A percentile compares a stretch with the other conserved stretches of the same genome.
Conservation (phyloP, 106 monocot genomes). For the Dendrobium nobile region DNA sequence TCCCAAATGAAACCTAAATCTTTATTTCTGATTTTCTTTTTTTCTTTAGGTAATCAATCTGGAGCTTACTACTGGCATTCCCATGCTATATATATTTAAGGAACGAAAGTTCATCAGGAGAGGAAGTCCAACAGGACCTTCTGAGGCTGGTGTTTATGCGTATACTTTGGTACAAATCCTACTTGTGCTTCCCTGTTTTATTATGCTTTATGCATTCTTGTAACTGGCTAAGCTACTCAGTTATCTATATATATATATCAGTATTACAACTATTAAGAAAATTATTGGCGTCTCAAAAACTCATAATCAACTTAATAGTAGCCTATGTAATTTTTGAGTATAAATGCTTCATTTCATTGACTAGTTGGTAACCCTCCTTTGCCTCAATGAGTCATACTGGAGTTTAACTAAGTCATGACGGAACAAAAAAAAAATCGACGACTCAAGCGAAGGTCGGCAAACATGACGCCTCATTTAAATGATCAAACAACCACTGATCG, state of each 20-base stretch:
- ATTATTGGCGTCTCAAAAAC: background rate
- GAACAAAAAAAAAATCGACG: no score
- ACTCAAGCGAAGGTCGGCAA: no score
- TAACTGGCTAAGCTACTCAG: background rate
- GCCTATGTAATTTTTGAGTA: no score
- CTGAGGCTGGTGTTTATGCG: conserved; percentile 88
- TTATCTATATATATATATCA: background rate
- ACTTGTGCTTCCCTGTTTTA: background rate
- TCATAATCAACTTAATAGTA: no score
- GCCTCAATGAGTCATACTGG: no score
- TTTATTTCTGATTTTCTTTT: background rate
- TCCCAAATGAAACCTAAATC: no score
- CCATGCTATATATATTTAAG: conserved; percentile 95
- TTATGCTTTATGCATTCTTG: background rate
- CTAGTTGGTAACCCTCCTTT: no score
- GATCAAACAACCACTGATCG: no score
- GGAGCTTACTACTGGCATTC: conserved; percentile 90
- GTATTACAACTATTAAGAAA: background rate
- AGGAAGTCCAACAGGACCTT: conserved; percentile 81
- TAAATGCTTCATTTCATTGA: no score
- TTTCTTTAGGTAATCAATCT: conserved; percentile 73
- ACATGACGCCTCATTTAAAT: no score
- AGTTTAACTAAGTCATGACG: no score
- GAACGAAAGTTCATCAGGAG: conserved; percentile 86
- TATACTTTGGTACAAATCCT: conserved; percentile 64